A percentile compares a stretch with the other conserved stretches of the same genome.
Conservation (phyloP, 306 rosid genomes). For the Oemleria cerasiformis region DNA sequence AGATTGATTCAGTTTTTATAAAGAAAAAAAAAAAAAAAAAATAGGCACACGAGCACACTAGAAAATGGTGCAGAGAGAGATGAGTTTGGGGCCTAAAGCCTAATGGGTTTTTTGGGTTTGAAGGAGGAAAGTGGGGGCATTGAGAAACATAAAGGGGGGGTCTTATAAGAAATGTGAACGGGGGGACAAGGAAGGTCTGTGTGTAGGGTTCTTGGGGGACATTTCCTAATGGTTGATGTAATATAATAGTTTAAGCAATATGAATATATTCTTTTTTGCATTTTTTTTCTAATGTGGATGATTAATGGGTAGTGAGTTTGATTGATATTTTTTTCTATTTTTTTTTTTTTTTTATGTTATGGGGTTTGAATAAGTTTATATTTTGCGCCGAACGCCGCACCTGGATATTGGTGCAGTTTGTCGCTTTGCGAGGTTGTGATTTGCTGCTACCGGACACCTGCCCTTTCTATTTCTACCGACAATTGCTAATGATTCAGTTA, state of each 20-base stretch:
- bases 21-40: slow-evolving; percentile 23
- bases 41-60: slow-evolving; percentile 72
- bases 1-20: background rate
- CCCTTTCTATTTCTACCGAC: slow-evolving; percentile 36
- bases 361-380: slow-evolving; percentile 13
- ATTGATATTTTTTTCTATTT: background rate
- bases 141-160: slow-evolving; percentile 32
- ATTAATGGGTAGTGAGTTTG: background rate
- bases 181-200: slow-evolving; percentile 52
- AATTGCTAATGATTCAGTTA: slow-evolving; percentile 17
- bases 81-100: slow-evolving; percentile 10
- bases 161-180: slow-evolving; percentile 47
- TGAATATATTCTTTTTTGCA: background rate
- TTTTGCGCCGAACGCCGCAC: slow-evolving; percentile 98
- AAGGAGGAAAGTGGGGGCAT: slow-evolving; percentile 41
- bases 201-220: slow-evolving; percentile 70
- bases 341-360: no score
- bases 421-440: slow-evolving; percentile 39
- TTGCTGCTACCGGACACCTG: slow-evolving; percentile 35
- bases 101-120: slow-evolving; percentile 8
- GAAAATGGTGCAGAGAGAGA: slow-evolving; percentile 58
- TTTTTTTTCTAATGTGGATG: background rate
- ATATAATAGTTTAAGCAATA: background rate
- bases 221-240: slow-evolving; percentile 52
- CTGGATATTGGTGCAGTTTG: slow-evolving; percentile 69